phyloP scores from a whole-genome alignment of 345 rosid genomes.

The Arabis alpina region DNA sequence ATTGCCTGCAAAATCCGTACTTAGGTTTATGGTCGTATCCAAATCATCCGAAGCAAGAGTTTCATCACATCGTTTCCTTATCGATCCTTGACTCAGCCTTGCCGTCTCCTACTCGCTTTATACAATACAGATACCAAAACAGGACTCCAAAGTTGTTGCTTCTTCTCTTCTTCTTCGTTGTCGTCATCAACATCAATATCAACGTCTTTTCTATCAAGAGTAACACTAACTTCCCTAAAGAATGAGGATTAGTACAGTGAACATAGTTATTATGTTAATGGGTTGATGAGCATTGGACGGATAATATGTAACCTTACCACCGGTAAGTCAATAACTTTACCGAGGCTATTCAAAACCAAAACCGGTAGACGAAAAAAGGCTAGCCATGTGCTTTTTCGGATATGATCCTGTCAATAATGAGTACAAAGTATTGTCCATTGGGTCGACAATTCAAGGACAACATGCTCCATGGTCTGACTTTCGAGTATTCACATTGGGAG shows the following conservation, averaged over 20 bases:
- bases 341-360: not conserved
- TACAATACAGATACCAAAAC: not conserved
- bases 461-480: no score
- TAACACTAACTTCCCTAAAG: no score
- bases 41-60: not conserved
- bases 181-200: not conserved
- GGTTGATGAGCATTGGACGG: not conserved
- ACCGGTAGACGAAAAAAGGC: not conserved
- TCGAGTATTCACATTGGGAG: not conserved
- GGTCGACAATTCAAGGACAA: no score
- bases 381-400: not conserved
- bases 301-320: not conserved
- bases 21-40: not conserved
- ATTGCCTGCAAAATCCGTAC: no score
- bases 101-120: not conserved
- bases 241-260: no score
- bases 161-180: not conserved
- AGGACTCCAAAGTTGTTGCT: not conserved
- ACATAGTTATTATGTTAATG: not conserved
- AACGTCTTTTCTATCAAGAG: no score
- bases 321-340: not conserved
- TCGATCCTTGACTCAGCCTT: not conserved
- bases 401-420: not conserved
- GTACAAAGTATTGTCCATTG: not conserved
- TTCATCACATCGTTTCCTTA: constrained; percentile 1